Conservation (phyloP, 2,329 filamentous ascomycete species). For the Ophiocordyceps unilateralis region DNA sequence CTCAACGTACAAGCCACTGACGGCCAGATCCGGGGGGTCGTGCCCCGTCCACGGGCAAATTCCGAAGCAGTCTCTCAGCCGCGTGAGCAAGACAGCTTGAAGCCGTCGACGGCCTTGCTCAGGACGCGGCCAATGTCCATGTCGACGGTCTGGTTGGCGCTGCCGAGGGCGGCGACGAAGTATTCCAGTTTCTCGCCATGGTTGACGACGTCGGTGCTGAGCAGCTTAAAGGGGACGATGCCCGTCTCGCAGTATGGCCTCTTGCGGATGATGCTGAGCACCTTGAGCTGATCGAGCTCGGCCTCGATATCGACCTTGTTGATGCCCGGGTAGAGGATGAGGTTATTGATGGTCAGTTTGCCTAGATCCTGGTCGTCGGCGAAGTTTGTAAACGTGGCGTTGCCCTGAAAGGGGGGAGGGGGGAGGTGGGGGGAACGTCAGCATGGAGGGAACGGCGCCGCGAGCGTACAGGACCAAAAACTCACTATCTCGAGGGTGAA, state of each 20-base stretch:
- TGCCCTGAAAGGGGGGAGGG: conserved; percentile 26
- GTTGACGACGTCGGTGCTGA: conserved; percentile 33
- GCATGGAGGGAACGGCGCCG: no score
- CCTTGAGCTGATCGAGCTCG: conserved; percentile 28
- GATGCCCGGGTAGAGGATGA: conserved; percentile 39
- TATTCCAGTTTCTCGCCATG: conserved; percentile 35
- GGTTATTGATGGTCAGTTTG: conserved; percentile 36
- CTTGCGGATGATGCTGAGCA: conserved; percentile 22
- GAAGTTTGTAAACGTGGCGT: conserved; percentile 42
- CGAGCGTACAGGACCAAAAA: no score
- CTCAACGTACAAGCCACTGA: no score
- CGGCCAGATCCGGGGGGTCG: no score
- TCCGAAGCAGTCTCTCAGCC: neutral
- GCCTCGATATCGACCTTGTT: conserved; percentile 39
- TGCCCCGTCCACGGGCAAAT: no score
- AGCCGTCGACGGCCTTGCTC: conserved; percentile 10
- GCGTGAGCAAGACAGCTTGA: conserved; percentile 12
- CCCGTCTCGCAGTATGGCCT: conserved; percentile 35
- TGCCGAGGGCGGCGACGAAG: conserved; percentile 35
- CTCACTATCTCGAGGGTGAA: conserved; percentile 47
- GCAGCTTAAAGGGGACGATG: conserved; percentile 35
- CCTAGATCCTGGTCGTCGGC: conserved; percentile 35
- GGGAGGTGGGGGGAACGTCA: neutral
- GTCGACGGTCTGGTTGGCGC: conserved; percentile 30
- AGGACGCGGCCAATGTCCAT: conserved; percentile 33